Conservation (phyloP, 176 grass and related monocot species). For the Musa troglodytarum region DNA sequence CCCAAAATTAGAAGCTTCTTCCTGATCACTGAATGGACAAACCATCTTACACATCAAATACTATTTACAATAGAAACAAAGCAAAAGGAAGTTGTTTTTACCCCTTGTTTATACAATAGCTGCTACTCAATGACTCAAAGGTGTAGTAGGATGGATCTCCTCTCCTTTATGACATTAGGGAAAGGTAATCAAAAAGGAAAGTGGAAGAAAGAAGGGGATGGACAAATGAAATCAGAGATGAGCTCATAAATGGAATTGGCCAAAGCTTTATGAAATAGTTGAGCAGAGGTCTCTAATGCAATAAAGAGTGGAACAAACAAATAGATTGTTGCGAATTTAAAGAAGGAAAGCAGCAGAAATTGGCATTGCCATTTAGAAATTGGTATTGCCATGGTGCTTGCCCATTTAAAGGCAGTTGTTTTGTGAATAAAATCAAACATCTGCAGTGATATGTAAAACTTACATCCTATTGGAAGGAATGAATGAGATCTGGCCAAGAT, state of each 20-base stretch:
- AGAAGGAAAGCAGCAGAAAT: slow-evolving; percentile 7
- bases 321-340: neutral
- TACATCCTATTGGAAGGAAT: neutral
- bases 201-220: neutral
- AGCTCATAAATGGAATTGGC: neutral
- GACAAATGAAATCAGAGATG: neutral
- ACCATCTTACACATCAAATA: neutral
- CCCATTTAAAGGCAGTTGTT: neutral
- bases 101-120: neutral
- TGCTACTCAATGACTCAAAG: neutral
- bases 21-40: slow-evolving; percentile 19
- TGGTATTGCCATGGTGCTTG: neutral
- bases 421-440: neutral
- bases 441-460: neutral
- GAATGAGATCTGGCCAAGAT: neutral
- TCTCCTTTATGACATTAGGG: neutral
- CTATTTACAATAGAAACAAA: neutral
- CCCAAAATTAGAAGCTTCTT: slow-evolving; percentile 13
- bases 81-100: neutral
- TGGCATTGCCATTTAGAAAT: no score
- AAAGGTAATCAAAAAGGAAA: neutral
- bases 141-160: neutral
- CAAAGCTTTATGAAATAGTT: slow-evolving; percentile 15
- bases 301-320: neutral
- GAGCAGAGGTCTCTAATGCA: slow-evolving; percentile 18